These are phyloP conservation scores for Lentinula lateritia DNA, from an alignment of 768 basidiomycete species.

Conservation along the genomic window DNA sequence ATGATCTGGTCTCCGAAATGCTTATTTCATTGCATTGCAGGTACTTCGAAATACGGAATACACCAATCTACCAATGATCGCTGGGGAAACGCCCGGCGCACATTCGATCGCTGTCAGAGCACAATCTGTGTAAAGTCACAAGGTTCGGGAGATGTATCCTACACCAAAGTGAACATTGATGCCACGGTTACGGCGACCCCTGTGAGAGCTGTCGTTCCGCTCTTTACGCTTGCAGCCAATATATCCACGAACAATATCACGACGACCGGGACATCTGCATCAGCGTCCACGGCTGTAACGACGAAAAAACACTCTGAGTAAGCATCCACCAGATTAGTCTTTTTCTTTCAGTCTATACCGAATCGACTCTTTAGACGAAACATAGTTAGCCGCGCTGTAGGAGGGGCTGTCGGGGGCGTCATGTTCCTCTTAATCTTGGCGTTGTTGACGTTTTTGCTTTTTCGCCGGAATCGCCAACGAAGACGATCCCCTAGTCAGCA, in stretches of 20 bases:
- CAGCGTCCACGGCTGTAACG: neutral
- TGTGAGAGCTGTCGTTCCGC: neutral
- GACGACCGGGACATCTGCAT: neutral
- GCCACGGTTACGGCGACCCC: neutral
- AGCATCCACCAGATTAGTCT: neutral
- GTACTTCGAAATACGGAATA: neutral
- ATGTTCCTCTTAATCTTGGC: neutral
- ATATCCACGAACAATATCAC: neutral
- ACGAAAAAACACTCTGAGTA: neutral
- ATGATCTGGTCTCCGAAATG: neutral
- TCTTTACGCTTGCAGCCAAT: neutral
- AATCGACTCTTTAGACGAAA: neutral
- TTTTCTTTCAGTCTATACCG: neutral
- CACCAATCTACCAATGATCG: neutral
- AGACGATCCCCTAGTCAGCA: neutral
- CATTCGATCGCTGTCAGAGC: neutral
- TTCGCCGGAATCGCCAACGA: neutral
- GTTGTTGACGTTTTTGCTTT: neutral
- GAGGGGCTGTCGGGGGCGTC: neutral
- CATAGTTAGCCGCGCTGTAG: neutral
- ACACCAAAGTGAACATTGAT: no score
- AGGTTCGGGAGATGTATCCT: no score
- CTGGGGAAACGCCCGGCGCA: neutral
- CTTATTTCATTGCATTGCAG: neutral
- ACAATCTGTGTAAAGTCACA: no score